Base-by-base conservation (phyloP, 2,329 filamentous ascomycete genomes). In the Cytospora piceicola region DNA sequence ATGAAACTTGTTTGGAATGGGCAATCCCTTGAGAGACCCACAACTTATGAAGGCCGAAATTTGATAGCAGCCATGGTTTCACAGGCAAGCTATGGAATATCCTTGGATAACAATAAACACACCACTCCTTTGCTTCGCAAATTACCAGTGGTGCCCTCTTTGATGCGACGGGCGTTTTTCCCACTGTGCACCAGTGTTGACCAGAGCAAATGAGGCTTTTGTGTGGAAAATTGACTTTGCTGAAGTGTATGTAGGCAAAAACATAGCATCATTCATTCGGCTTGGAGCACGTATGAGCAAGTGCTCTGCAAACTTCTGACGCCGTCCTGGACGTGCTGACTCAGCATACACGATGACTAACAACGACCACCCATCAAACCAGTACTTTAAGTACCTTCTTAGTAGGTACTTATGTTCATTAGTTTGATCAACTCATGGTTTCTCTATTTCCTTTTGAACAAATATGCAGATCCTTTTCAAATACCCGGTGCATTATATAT, bases 1-100 rank as follows among this genome's bases (percentile, higher is more conserved):
- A 74, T 72, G 73, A 73, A 71, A 72, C 72, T 69, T 68, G 71
- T 67, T 70, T 68, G 55, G 67, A 71, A 73, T 65, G 62, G 72
- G 69, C 64, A 69, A 68, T 69, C 64, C 65, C 72, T 73, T 69
- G 77, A 77, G 73, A 73, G 75, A 73, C 77, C 75, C 75, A 75
- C n/a, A 79, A 79, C 78, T 77, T 73, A 73, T 73, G 74, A 74
- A 75, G 72, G 68, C 73, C 59, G 52, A 46, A 49, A n/a, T 11
- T 12, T 9, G 2, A 22, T 49, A 24, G 22, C 8, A 49, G 42
- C 42, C 7, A 7, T 46, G 17, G 8, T 49, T 49, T 22, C 3
- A 2, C n/a, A 49, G 24, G 8, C 5, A 11, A 49, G n/a, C n/a
- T 14, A 11, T 24, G 24, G n/a, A 22, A 11, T 24, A 22, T n/a